Base-by-base conservation (phyloP, 176 grass and related monocot genomes). In the Aegilops tauschii region DNA sequence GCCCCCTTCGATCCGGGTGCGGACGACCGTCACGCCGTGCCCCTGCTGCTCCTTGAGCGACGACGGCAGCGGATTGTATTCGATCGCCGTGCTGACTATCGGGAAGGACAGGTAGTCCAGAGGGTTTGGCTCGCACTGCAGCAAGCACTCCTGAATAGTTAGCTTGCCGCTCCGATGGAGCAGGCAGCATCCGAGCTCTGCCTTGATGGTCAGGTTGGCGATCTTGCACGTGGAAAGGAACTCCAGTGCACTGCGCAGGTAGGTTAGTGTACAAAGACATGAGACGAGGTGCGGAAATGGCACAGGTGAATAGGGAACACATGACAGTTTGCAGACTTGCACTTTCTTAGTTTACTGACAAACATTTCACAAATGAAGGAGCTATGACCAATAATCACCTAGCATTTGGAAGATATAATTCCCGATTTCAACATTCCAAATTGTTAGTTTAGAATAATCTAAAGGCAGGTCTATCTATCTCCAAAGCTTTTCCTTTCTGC, bases 211-310 rank as follows among this genome's bases (percentile, higher is more conserved):
- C 71, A 99, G 86, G 30, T 96, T 96, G 1, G 92, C 90, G 13
- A 96, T 88, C 86, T 99, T 99, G 87, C 97, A 99, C 3, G 92
- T 99, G 9, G 94, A 96, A 34, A 93, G 87, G 61, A 99, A 94
- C 89, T 99, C 94, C 85, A 99, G 58, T 0, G 92, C 94, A 12
- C 97, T 99, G 89, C 23, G 77, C 69, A 25, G 25, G 52, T 5
- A 89, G 20, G 5, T 14, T 63, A 83, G 21, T 56, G 21, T 56
- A 3, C 27, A 79, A 3, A 70, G 30, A 28, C 18, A 21, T 50
- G 11, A 83, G 63, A 65, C 2, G 44, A 18, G 13, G 21, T 16
- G 62, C 5, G 5, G 5, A 34, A n/a, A 61, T 8, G 39, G 29
- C 8, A 72, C 54, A 1, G 56, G 42, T 44, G 3, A 39, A 39